These are phyloP conservation scores for Leccinum griseonigrum DNA, from an alignment of 1,284 basidiomycete genomes.

Conservation along the genomic window DNA sequence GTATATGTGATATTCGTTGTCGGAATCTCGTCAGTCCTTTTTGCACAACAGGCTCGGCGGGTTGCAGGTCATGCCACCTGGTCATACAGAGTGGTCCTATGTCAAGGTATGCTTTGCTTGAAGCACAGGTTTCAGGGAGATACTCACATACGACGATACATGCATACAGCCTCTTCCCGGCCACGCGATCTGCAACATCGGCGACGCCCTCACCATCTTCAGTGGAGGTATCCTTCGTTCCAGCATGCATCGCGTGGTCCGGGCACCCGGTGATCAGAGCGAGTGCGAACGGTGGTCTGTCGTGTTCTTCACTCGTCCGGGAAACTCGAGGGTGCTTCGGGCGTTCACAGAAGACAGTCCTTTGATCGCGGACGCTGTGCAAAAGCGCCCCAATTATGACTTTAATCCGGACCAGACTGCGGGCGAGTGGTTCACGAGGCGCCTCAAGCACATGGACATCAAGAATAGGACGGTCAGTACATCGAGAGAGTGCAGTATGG, in stretches of 20 bases:
- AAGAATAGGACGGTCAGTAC: not conserved
- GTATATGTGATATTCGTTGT: no score
- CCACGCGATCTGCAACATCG: not conserved
- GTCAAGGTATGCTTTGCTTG: no score
- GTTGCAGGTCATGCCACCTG: no score
- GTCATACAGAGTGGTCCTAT: no score
- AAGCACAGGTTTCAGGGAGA: no score
- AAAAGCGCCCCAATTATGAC: not conserved
- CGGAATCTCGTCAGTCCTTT: not conserved
- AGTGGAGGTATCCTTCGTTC: not conserved
- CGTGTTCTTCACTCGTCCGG: not conserved
- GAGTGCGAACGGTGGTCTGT: not conserved
- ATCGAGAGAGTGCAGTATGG: not conserved
- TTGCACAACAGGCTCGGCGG: not conserved
- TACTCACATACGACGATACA: not conserved
- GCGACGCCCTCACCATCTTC: not conserved
- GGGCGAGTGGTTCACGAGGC: not conserved
- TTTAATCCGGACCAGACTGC: not conserved
- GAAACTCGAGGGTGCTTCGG: not conserved
- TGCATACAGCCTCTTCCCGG: not conserved
- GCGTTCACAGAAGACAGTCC: conserved; percentile 7
- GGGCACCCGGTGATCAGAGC: not conserved
- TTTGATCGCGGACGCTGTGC: not conserved
- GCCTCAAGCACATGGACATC: not conserved
- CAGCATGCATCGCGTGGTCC: not conserved